These are phyloP conservation scores for Cadophora luteo-olivacea DNA, from an alignment of 2,329 filamentous ascomycete species.

Conservation along the genomic window DNA sequence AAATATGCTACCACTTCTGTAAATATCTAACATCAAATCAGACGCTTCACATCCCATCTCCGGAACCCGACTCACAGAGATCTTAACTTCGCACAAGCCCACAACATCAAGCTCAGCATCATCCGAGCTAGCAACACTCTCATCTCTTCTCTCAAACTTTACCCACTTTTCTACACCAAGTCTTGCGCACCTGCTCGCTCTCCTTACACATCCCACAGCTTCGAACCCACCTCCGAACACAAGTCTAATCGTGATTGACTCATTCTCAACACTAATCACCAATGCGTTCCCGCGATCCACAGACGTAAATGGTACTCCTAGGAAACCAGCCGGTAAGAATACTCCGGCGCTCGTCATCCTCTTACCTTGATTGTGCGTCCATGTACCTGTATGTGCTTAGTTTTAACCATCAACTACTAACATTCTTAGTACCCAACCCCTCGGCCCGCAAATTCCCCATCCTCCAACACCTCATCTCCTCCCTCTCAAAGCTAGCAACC, in stretches of 20 bases:
- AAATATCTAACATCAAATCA: conserved; percentile 28
- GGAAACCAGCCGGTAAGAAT: conserved; percentile 38
- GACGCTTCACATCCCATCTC: conserved; percentile 50
- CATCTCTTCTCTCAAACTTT: conserved; percentile 57
- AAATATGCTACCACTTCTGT: no score
- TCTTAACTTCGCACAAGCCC: conserved; percentile 46
- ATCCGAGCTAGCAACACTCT: conserved; percentile 26
- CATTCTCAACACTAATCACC: conserved; percentile 77
- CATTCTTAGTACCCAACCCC: conserved; percentile 33
- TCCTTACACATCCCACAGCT: conserved; percentile 71
- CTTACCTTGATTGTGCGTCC: neutral
- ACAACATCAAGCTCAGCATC: conserved; percentile 16
- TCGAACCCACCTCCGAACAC: conserved; percentile 67
- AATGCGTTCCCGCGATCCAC: conserved; percentile 73
- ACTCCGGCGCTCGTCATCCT: neutral
- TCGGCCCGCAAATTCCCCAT: conserved; percentile 47
- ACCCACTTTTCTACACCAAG: conserved; percentile 67
- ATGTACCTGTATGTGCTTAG: neutral
- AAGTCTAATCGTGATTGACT: conserved; percentile 77
- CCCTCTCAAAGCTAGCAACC: conserved; percentile 77
- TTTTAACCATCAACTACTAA: neutral
- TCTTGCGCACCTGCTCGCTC: conserved; percentile 71
- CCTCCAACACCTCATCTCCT: conserved; percentile 69
- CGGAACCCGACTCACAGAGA: conserved; percentile 52
- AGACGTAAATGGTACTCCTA: conserved; percentile 42